Percentiles rank a stretch among this genome's conserved stretches.
phyloP scores from a whole-genome alignment of 148 eudicot genomes.

The Rhododendron simsii region DNA sequence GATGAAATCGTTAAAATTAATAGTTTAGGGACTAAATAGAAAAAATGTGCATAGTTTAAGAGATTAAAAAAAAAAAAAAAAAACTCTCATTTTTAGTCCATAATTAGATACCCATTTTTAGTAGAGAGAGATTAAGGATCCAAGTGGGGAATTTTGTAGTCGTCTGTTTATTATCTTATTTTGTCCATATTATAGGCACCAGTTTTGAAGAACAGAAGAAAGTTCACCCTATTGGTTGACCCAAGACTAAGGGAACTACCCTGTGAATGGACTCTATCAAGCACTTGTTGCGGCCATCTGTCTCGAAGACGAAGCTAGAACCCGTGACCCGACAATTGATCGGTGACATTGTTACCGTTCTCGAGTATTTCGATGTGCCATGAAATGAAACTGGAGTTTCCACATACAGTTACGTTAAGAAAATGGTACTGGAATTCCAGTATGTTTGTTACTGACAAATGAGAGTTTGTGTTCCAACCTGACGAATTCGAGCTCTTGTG shows the following conservation, averaged over 20 bases:
- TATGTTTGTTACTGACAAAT: neutral
- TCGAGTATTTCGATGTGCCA: conserved; percentile 44
- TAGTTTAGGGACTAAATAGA: too few species aligned
- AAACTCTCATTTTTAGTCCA: too few species aligned
- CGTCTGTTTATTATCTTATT: neutral
- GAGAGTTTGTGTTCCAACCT: neutral
- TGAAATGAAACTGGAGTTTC: conserved; percentile 16
- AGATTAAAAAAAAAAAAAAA: too few species aligned
- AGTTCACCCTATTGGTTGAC: conserved; percentile 48
- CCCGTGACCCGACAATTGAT: conserved; percentile 45
- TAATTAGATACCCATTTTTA: too few species aligned
- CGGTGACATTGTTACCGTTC: conserved; percentile 65
- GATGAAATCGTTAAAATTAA: too few species aligned
- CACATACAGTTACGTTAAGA: neutral
- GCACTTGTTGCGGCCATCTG: conserved; percentile 76
- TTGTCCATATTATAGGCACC: conserved; percentile 48
- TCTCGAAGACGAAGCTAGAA: conserved; percentile 65
- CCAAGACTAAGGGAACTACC: conserved; percentile 56
- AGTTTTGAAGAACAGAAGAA: conserved; percentile 44
- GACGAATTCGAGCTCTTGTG: neutral
- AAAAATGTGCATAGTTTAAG: too few species aligned
- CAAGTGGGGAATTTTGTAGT: neutral
- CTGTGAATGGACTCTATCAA: conserved; percentile 54
- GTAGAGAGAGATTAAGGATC: neutral
- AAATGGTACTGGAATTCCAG: neutral